These are phyloP conservation scores for Volvox reticuliferus DNA, from an alignment of 139 green algal genomes.

Conservation along the genomic window DNA sequence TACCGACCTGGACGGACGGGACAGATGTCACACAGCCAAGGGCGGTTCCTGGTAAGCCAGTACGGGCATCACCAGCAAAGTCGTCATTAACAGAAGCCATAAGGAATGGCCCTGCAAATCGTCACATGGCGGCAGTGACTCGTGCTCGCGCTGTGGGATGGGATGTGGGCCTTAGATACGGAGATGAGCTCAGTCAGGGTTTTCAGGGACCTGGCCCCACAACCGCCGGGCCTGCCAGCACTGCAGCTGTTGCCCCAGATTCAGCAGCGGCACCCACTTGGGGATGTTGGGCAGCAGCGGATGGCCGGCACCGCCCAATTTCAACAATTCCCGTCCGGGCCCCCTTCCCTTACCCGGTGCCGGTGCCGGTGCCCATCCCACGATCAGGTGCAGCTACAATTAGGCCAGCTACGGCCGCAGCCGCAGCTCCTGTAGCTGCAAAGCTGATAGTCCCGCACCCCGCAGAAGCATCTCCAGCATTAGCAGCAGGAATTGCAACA, in stretches of 20 bases:
- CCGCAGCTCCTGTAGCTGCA: neutral
- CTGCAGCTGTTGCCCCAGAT: neutral
- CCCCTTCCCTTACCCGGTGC: too few species aligned
- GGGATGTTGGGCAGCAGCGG: too few species aligned
- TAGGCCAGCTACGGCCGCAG: neutral
- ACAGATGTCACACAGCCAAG: neutral
- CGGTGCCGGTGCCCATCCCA: too few species aligned
- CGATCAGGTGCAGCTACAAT: neutral
- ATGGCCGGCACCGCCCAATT: neutral
- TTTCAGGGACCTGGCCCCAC: too few species aligned
- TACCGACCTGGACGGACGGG: neutral
- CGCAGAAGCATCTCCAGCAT: too few species aligned
- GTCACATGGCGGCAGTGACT: neutral
- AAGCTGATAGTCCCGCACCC: too few species aligned
- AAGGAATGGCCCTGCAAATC: neutral
- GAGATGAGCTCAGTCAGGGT: neutral
- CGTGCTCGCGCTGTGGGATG: neutral
- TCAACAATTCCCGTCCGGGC: neutral
- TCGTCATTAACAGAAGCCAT: neutral
- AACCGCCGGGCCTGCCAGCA: neutral
- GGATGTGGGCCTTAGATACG: neutral
- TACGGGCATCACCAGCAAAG: neutral
- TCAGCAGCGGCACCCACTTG: neutral
- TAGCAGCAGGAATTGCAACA: too few species aligned
- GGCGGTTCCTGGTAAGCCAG: neutral